These are phyloP conservation scores for Phycomyces blakesleeanus DNA, from an alignment of 192 early-diverging fungal species.

Conservation along the genomic window DNA sequence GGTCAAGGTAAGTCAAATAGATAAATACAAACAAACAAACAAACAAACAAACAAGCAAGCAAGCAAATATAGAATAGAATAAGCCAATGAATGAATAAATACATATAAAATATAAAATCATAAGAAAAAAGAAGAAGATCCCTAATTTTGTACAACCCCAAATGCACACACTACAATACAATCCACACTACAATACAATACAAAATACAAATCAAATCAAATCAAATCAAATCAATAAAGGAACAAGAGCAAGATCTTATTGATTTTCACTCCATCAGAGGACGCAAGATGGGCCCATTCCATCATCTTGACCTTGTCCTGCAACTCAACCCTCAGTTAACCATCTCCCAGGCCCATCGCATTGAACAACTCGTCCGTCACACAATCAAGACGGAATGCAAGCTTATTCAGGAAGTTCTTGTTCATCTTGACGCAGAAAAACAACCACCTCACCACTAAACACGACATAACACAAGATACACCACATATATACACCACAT, in stretches of 20 bases:
- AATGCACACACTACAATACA: too few relatives aligned
- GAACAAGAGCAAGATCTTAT: conserved; percentile 6
- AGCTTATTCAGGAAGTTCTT: conserved; percentile 35
- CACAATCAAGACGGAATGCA: conserved; percentile 27
- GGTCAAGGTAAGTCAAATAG: conserved; percentile 26
- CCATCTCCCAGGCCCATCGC: conserved; percentile 42
- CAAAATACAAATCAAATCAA: not conserved
- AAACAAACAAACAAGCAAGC: too few relatives aligned
- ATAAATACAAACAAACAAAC: too few relatives aligned
- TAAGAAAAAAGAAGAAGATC: too few relatives aligned
- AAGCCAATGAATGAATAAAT: too few relatives aligned
- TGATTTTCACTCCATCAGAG: conserved; percentile 43
- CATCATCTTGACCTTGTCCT: conserved; percentile 49
- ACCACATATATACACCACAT: too few relatives aligned
- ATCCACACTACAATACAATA: too few relatives aligned
- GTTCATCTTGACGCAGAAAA: conserved; percentile 34
- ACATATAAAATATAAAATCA: too few relatives aligned
- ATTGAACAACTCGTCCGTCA: conserved; percentile 28
- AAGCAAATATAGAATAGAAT: too few relatives aligned
- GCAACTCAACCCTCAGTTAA: conserved; percentile 45
- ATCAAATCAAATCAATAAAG: not conserved
- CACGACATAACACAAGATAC: too few relatives aligned
- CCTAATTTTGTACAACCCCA: not conserved
- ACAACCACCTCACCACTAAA: not conserved
- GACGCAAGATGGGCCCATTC: conserved; percentile 57